Evolutionary conservation across 768 basidiomycete species (phyloP).

Genomic region (Xerocomus brunneocitrinus): DNA sequence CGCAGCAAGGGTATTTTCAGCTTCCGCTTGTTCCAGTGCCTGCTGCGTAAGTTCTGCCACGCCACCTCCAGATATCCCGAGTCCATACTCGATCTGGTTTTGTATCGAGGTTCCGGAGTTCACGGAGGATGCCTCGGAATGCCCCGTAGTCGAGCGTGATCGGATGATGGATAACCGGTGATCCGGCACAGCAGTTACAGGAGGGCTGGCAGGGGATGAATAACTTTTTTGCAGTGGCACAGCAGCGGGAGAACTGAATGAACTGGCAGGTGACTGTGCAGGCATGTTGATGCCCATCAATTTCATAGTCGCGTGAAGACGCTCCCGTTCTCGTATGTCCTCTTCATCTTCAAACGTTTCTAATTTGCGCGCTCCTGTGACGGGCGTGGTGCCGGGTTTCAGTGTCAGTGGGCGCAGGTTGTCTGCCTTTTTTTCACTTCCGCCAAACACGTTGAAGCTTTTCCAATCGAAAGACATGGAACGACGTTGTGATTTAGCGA

Average conservation of each 20-base stretch:
- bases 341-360: slow-evolving; percentile 92
- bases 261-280: slow-evolving; percentile 35
- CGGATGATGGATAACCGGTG: slow-evolving; percentile 73
- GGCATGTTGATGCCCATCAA: slow-evolving; percentile 86
- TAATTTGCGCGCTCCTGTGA: slow-evolving; percentile 68
- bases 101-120: slow-evolving; percentile 39
- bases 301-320: slow-evolving; percentile 88
- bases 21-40: slow-evolving; percentile 75
- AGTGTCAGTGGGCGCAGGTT: slow-evolving; percentile 68
- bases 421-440: slow-evolving; percentile 61
- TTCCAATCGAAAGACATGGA: slow-evolving; percentile 87
- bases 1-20: slow-evolving; percentile 68
- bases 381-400: slow-evolving; percentile 54
- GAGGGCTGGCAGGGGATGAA: slow-evolving; percentile 34
- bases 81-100: slow-evolving; percentile 32
- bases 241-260: slow-evolving; percentile 26
- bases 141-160: slow-evolving; percentile 38
- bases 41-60: slow-evolving; percentile 59
- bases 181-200: slow-evolving; percentile 25
- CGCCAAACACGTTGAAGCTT: slow-evolving; percentile 62
- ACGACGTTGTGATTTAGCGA: slow-evolving; percentile 52
- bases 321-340: slow-evolving; percentile 80
- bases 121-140: slow-evolving; percentile 46
- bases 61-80: slow-evolving; percentile 26
- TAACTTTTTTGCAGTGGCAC: slow-evolving; percentile 38